Percentiles rank a stretch among this genome's conserved stretches.
Evolutionary conservation across 345 rosid genomes (phyloP).

Genomic region (Carallia pectinifolia): DNA sequence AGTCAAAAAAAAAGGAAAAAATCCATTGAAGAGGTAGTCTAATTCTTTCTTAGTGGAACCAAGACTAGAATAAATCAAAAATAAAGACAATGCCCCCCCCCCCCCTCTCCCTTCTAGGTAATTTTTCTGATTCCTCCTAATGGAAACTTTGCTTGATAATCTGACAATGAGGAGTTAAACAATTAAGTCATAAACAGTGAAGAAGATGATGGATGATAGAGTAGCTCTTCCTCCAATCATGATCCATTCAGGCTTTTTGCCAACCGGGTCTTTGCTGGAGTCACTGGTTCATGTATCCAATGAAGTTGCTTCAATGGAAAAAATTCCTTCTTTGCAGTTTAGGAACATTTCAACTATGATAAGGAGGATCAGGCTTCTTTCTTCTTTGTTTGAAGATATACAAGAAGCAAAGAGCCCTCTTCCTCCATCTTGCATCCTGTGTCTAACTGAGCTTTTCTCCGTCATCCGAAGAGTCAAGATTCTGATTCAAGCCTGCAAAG

Average conservation of each 20-base stretch:
- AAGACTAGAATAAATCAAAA: background rate
- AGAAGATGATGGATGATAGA: conserved; percentile 26
- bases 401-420: conserved; percentile 34
- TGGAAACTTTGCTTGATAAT: conserved; percentile 8
- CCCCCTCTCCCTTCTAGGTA: background rate
- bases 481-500: conserved; percentile 47
- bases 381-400: conserved; percentile 57
- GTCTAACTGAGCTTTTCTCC: conserved; percentile 54
- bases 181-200: conserved; percentile 4
- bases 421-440: conserved; percentile 58
- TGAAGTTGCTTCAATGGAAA: conserved; percentile 51
- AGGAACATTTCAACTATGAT: conserved; percentile 48
- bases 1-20: conserved; percentile 24
- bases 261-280: conserved; percentile 44
- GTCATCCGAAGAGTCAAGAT: conserved; percentile 45
- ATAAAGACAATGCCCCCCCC: background rate
- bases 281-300: conserved; percentile 45
- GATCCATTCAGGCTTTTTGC: conserved; percentile 44
- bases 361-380: conserved; percentile 57
- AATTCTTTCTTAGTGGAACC: conserved; percentile 4
- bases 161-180: conserved; percentile 17
- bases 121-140: conserved; percentile 4
- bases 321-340: conserved; percentile 42
- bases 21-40: conserved; percentile 28
- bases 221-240: conserved; percentile 24